phyloP scores from a whole-genome alignment of 176 grass and related monocot species.

The Elaeis guineensis region DNA sequence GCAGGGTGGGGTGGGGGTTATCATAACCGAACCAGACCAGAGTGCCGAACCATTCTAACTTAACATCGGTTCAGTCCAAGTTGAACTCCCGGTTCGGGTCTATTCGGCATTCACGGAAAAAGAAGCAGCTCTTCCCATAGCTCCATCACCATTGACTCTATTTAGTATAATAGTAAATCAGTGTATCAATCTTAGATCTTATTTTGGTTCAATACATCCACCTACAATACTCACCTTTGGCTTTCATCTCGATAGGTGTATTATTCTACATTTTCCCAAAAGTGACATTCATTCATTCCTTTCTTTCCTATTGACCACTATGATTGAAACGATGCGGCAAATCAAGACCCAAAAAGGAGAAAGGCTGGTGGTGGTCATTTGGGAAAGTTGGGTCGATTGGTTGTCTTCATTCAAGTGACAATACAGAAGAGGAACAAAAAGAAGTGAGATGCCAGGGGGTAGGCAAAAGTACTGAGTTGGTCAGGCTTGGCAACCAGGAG shows the following conservation, averaged over 20 bases:
- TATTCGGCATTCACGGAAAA: no score
- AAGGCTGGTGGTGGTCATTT: neutral
- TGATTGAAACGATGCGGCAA: neutral
- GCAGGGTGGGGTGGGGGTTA: no score
- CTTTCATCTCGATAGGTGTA: conserved; percentile 13
- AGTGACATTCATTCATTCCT: conserved; percentile 19
- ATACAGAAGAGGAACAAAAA: conserved; percentile 12
- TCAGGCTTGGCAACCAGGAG: neutral
- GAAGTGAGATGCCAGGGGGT: conserved; percentile 8
- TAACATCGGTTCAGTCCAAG: no score
- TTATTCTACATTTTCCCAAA: conserved; percentile 23
- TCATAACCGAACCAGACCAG: no score
- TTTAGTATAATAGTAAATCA: no score
- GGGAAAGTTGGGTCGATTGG: conserved; percentile 1
- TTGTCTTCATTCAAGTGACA: conserved; percentile 18
- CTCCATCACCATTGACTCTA: no score
- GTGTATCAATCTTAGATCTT: no score
- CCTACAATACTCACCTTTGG: neutral
- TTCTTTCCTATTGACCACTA: conserved; percentile 17
- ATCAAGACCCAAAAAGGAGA: conserved; percentile 8
- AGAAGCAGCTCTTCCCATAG: no score
- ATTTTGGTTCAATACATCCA: no score
- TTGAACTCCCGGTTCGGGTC: no score
- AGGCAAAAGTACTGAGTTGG: neutral
- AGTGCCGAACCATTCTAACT: no score